Percentiles rank a stretch among this genome's conserved stretches.
Evolutionary conservation across 306 rosid genomes (phyloP).

Genomic region (Inga laurina): DNA sequence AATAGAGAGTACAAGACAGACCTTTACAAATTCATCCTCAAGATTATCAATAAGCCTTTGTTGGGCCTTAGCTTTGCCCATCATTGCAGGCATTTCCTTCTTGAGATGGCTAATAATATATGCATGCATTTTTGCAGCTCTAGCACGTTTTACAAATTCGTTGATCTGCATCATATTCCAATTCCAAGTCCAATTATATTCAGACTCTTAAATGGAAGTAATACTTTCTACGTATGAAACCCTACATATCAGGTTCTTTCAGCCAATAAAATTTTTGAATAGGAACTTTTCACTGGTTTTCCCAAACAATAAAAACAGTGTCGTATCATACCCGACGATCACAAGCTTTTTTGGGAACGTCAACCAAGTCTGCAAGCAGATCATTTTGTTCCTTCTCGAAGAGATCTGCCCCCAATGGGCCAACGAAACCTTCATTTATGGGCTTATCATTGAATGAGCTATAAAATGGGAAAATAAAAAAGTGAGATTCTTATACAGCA

Average conservation of each 20-base stretch:
- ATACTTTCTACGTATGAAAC: not conserved
- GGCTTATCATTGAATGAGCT: constrained; percentile 90
- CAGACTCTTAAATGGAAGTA: not conserved
- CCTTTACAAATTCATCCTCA: constrained; percentile 84
- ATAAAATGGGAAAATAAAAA: constrained; percentile 11
- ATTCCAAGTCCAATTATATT: not conserved
- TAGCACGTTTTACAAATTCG: constrained; percentile 93
- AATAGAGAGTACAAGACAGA: not conserved
- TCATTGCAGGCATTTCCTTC: constrained; percentile 92
- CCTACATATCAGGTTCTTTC: no score
- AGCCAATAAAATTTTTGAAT: no score
- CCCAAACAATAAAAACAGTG: not conserved
- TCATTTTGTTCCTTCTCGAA: constrained; percentile 86
- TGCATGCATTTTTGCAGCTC: constrained; percentile 97
- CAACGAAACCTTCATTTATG: constrained; percentile 52
- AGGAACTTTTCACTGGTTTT: no score
- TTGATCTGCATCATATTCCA: constrained; percentile 62
- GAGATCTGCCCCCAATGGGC: constrained; percentile 72
- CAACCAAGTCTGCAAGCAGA: constrained; percentile 74
- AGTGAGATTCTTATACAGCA: constrained; percentile 1
- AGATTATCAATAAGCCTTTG: constrained; percentile 76
- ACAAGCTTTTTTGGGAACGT: constrained; percentile 88
- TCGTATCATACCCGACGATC: constrained; percentile 70
- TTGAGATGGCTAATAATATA: constrained; percentile 83
- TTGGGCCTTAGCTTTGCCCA: constrained; percentile 92